A percentile compares a stretch with the other conserved stretches of the same genome.
These are phyloP conservation scores for Oenanthe javanica DNA, from an alignment of 140 eudicot genomes.

Conservation along the genomic window DNA sequence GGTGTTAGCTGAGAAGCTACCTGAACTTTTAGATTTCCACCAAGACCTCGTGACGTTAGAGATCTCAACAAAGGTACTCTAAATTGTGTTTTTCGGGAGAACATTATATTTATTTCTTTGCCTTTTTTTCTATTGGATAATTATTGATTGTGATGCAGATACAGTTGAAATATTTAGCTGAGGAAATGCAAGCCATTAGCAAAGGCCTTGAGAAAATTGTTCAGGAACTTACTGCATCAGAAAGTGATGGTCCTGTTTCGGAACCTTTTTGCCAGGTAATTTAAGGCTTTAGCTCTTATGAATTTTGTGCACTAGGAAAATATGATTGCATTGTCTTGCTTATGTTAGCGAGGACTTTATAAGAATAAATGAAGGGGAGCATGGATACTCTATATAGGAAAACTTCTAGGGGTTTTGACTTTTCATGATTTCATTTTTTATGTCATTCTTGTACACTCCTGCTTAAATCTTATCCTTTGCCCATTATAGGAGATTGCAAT, in stretches of 20 bases:
- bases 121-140: not conserved
- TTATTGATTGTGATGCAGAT: constrained; percentile 25
- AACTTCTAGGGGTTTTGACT: not conserved
- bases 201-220: constrained; percentile 52
- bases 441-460: not conserved
- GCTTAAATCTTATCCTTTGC: not conserved
- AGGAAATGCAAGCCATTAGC: constrained; percentile 57
- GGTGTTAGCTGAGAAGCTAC: constrained; percentile 54
- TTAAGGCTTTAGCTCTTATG: not conserved
- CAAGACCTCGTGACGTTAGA: constrained; percentile 40
- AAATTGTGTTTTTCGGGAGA: not conserved
- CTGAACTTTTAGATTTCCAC: constrained; percentile 48
- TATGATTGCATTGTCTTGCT: not conserved
- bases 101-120: not conserved
- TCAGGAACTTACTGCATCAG: constrained; percentile 48
- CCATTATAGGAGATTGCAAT: not conserved
- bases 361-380: not conserved
- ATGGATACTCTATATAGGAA: not conserved
- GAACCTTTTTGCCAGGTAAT: constrained; percentile 39
- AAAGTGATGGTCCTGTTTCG: constrained; percentile 49
- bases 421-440: not conserved
- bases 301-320: not conserved
- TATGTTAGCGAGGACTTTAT: not conserved
- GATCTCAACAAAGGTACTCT: constrained; percentile 45
- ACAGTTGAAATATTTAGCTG: constrained; percentile 52